A percentile compares a stretch with the other conserved stretches of the same genome.
phyloP scores from a whole-genome alignment of 495 filamentous ascomycete genomes.

The Aspergillus mulundensis region DNA sequence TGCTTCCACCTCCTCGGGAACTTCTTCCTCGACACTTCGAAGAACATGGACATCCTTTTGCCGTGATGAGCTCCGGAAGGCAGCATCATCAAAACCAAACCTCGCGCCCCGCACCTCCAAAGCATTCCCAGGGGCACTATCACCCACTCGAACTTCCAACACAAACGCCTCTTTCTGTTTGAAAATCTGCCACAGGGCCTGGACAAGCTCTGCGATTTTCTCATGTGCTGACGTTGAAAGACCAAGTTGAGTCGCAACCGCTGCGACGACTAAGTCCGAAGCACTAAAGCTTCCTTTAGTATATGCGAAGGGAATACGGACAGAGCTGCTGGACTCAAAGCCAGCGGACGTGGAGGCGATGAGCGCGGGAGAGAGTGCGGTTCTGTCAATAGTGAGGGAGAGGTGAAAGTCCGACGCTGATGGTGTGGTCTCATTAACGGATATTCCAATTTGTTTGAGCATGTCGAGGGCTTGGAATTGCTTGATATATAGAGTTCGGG shows the following conservation, averaged over 20 bases:
- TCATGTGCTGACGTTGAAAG: constrained; percentile 40
- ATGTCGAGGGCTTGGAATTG: constrained; percentile 56
- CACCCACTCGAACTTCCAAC: constrained; percentile 46
- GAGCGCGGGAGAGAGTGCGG: constrained; percentile 61
- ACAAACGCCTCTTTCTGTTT: constrained; percentile 64
- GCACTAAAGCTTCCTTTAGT: constrained; percentile 28
- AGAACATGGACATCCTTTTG: constrained; percentile 61
- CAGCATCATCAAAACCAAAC: constrained; percentile 77
- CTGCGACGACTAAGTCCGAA: constrained; percentile 27
- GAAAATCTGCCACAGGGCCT: constrained; percentile 56
- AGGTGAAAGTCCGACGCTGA: constrained; percentile 45
- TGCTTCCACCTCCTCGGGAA: constrained; percentile 59
- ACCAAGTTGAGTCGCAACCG: constrained; percentile 48
- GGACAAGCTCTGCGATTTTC: constrained; percentile 48
- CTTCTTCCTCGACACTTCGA: constrained; percentile 47
- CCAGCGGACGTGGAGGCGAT: constrained; percentile 53
- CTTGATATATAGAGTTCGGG: constrained; percentile 56
- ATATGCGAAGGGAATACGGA: constrained; percentile 63
- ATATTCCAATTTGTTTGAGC: constrained; percentile 50
- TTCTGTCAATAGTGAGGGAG: constrained; percentile 63
- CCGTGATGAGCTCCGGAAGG: constrained; percentile 59
- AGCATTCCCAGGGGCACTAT: constrained; percentile 25
- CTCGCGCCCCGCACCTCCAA: constrained; percentile 48
- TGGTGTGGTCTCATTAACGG: constrained; percentile 35
- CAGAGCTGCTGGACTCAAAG: constrained; percentile 32